Evolutionary conservation across 345 rosid genomes (phyloP).

Genomic region (Euphorbia tirucalli): DNA sequence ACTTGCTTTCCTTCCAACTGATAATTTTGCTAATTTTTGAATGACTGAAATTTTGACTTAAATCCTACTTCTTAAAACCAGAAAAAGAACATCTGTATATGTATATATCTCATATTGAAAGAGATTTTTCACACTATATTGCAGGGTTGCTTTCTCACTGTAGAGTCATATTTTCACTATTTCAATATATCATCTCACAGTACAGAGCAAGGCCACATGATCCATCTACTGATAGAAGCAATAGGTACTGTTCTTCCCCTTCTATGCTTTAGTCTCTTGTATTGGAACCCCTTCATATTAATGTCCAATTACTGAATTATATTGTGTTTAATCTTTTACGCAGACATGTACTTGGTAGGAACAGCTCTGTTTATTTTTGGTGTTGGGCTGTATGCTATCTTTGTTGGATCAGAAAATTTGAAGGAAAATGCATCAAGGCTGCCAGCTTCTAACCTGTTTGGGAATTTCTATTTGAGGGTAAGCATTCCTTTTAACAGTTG

Average conservation of each 20-base stretch:
- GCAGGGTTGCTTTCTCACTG: slow-evolving; percentile 56
- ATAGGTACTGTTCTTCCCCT: slow-evolving; percentile 38
- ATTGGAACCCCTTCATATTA: too few species aligned
- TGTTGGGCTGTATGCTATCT: slow-evolving; percentile 55
- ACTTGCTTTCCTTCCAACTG: not conserved
- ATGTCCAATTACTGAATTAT: too few species aligned
- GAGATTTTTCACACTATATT: not conserved
- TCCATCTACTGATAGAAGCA: slow-evolving; percentile 56
- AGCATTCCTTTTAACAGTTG: not conserved
- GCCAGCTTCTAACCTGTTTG: slow-evolving; percentile 49
- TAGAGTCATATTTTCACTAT: slow-evolving; percentile 47
- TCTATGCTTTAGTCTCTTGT: too few species aligned
- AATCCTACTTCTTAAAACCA: too few species aligned
- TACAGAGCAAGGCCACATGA: slow-evolving; percentile 39
- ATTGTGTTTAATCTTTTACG: slow-evolving; percentile 14
- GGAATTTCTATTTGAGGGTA: slow-evolving; percentile 49
- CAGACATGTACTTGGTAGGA: slow-evolving; percentile 71
- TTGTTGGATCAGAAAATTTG: slow-evolving; percentile 45
- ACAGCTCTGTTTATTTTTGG: slow-evolving; percentile 63
- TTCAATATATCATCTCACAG: slow-evolving; percentile 33
- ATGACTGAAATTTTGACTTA: too few species aligned
- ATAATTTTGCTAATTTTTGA: too few species aligned
- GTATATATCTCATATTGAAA: too few species aligned
- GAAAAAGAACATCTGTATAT: too few species aligned
- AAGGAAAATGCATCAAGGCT: slow-evolving; percentile 23